These are phyloP conservation scores for Prunella vulgaris DNA, from an alignment of 257 asterid genomes.

Conservation along the genomic window DNA sequence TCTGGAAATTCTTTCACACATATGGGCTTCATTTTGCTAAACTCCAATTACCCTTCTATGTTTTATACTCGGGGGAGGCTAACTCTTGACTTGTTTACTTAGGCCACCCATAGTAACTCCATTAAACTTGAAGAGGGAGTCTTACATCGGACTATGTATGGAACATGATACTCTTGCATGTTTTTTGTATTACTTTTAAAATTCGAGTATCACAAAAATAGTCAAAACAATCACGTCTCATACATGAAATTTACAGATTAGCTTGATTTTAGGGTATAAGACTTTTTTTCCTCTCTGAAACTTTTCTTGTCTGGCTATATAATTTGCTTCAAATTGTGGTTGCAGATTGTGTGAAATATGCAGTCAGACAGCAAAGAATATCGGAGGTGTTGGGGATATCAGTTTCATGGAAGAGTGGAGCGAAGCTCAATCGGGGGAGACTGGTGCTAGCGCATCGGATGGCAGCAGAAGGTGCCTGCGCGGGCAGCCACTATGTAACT, in stretches of 20 bases:
- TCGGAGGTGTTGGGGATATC: conserved; percentile 38
- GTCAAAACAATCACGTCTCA: too few species aligned
- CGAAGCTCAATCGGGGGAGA: conserved; percentile 29
- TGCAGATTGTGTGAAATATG: conserved; percentile 86
- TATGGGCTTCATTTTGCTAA: neutral
- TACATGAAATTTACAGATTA: neutral
- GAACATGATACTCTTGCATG: too few species aligned
- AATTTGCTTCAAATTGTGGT: neutral
- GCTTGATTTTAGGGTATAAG: neutral
- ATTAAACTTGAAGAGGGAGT: too few species aligned
- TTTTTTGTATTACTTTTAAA: too few species aligned
- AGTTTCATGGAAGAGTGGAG: conserved; percentile 74
- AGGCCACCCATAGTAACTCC: too few species aligned
- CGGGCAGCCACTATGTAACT: conserved; percentile 65
- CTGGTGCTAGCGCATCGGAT: conserved; percentile 11
- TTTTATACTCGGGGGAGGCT: neutral
- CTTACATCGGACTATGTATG: too few species aligned
- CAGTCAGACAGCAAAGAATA: conserved; percentile 53
- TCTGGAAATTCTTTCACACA: neutral
- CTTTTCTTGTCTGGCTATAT: neutral
- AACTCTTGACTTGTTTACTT: neutral
- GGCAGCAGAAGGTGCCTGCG: conserved; percentile 48
- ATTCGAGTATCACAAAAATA: too few species aligned
- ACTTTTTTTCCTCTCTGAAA: neutral
- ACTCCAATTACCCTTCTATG: neutral